Base-by-base conservation (phyloP, 2,329 filamentous ascomycete species). In the Dryadomyces quercivorus region DNA sequence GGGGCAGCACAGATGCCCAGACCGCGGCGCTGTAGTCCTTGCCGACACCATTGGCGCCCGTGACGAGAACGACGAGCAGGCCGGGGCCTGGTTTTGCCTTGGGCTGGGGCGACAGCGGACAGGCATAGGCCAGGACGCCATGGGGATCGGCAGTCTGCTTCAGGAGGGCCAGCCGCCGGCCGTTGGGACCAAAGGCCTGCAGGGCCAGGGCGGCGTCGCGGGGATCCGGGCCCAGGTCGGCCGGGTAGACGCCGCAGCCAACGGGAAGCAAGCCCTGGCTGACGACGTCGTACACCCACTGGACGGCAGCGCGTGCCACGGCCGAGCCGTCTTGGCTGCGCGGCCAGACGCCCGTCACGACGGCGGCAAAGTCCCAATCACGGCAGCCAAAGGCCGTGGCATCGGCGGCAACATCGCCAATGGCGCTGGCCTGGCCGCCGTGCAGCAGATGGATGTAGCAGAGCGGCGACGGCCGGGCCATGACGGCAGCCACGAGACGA, bases 361-460 rank as follows among this genome's bases (percentile, higher is more conserved):
- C 77, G 59, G 81, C 85, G 48, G 80, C 81, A 67, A 76, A 84
- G 36, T 78, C 71, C 81, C 80, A 85, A 63, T 80, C 72, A 65
- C 81, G 76, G 67, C 75, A 82, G 47, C 81, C 80, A 53, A 85
- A 84, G 53, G 81, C 80, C 55, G 75, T 78, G 26, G 69, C 70
- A 58, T 74, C 64, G 5, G 65, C 58, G 1, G 65, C 60, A 16
- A 76, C 59, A 26, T 81, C 68, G 47, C 59, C n/a, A 45, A 80
- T 63, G 0, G 73, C 74, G 58, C 74, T 63, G 0, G 73, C 74
- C 58, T 74, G 76, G 7, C 79, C 78, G 18, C 80, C 80, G 44
- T 83, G 81, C 9, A 84, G 65, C 5, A 85, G 61, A 70, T 84
- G 80, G 50, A 84, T 65, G 66, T 85, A 84, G 64, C 78, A 84